Evolutionary conservation across 768 basidiomycete genomes (phyloP).

Genomic region (Suillus lakei): DNA sequence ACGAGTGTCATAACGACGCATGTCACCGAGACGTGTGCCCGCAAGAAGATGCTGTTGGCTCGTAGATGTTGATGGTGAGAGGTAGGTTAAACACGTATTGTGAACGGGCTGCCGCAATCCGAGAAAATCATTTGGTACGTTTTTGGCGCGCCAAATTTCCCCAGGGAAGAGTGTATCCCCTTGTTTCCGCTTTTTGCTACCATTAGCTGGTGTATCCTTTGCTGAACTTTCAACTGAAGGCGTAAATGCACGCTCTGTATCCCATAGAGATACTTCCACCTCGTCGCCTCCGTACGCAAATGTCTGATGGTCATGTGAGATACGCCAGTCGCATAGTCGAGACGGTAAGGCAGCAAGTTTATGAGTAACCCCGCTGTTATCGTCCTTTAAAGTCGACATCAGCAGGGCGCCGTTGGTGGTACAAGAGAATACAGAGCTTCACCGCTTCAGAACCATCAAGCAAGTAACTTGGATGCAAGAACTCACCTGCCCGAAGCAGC

Average conservation of each 20-base stretch:
- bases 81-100: slow-evolving; percentile 69
- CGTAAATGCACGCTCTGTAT: slow-evolving; percentile 61
- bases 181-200: slow-evolving; percentile 55
- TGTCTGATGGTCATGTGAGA: slow-evolving; percentile 53
- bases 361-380: slow-evolving; percentile 23
- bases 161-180: slow-evolving; percentile 62
- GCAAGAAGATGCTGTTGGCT: slow-evolving; percentile 57
- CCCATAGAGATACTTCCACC: slow-evolving; percentile 84
- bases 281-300: slow-evolving; percentile 89
- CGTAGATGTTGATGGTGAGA: slow-evolving; percentile 44
- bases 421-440: slow-evolving; percentile 62
- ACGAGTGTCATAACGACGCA: slow-evolving; percentile 80
- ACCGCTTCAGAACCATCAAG: slow-evolving; percentile 8
- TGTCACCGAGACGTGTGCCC: slow-evolving; percentile 76
- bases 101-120: slow-evolving; percentile 80
- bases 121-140: slow-evolving; percentile 79
- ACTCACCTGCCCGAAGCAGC: slow-evolving; percentile 54
- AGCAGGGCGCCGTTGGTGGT: slow-evolving; percentile 78
- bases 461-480: neutral
- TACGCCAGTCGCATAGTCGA: slow-evolving; percentile 69
- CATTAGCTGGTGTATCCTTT: slow-evolving; percentile 15
- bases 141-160: slow-evolving; percentile 86
- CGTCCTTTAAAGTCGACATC: slow-evolving; percentile 41
- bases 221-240: slow-evolving; percentile 22
- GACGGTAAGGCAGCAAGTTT: slow-evolving; percentile 59